Percentiles rank a stretch among this genome's conserved stretches.
Evolutionary conservation across 2,329 filamentous ascomycete genomes (phyloP).

Genomic region (Alternaria metachromatica): DNA sequence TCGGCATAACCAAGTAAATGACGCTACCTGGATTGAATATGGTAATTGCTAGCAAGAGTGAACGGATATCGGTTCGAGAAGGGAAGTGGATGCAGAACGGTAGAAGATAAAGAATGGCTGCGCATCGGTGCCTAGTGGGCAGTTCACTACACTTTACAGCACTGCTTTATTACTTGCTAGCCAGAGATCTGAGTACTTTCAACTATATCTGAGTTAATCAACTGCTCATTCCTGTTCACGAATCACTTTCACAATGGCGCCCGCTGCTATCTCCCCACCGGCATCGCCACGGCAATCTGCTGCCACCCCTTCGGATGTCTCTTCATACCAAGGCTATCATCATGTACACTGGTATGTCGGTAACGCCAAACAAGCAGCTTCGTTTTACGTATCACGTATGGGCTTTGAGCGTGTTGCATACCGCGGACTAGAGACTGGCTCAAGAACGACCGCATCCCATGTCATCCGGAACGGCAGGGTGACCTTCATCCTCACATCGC

Average conservation of each 20-base stretch:
- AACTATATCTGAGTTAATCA: background rate
- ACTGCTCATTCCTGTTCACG: background rate
- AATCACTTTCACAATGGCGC: slow-evolving; percentile 33
- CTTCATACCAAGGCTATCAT: slow-evolving; percentile 81
- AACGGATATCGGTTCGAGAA: slow-evolving; percentile 34
- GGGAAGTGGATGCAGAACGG: slow-evolving; percentile 22
- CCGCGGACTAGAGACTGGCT: slow-evolving; percentile 86
- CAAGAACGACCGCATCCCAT: slow-evolving; percentile 79
- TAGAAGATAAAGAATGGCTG: slow-evolving; percentile 26
- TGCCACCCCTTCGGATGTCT: slow-evolving; percentile 42
- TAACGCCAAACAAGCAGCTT: slow-evolving; percentile 93
- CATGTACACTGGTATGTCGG: slow-evolving; percentile 96
- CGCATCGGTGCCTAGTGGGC: slow-evolving; percentile 4
- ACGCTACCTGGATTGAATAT: slow-evolving; percentile 24
- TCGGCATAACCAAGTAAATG: slow-evolving; percentile 35
- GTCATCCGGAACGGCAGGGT: slow-evolving; percentile 79
- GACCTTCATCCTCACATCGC: slow-evolving; percentile 84
- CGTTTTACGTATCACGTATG: slow-evolving; percentile 86
- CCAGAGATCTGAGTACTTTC: background rate
- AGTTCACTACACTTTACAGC: background rate
- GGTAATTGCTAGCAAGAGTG: slow-evolving; percentile 17
- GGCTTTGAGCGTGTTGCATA: slow-evolving; percentile 86
- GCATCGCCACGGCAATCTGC: slow-evolving; percentile 43
- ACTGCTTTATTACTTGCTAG: background rate
- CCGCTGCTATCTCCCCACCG: slow-evolving; percentile 50